phyloP scores from a whole-genome alignment of 352 stramenopile species.

The Phytophthora cajani region DNA sequence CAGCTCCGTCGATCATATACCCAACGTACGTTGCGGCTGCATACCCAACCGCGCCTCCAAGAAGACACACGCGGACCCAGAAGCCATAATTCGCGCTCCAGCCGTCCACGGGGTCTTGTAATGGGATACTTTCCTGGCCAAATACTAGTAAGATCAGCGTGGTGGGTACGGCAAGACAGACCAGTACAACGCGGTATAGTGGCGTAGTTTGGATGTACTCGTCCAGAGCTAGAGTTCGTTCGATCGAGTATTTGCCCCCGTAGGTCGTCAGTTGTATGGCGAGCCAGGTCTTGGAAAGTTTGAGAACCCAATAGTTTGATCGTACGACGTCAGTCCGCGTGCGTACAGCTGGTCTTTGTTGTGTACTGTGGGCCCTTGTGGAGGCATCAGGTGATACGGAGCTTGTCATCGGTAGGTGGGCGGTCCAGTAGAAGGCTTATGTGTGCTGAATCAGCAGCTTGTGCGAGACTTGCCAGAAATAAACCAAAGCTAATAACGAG shows the following conservation, averaged over 20 bases:
- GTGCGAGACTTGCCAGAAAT: no score
- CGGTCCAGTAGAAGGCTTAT: no score
- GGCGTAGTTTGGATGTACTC: neutral
- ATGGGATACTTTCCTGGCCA: neutral
- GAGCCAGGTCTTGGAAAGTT: neutral
- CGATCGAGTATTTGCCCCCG: neutral
- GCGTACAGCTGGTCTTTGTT: neutral
- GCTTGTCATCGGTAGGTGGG: neutral
- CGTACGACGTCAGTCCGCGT: neutral
- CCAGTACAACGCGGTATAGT: neutral
- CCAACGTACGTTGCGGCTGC: neutral
- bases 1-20: slow-evolving; percentile 3
- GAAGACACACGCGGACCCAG: neutral
- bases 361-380: neutral
- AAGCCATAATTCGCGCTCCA: neutral
- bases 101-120: neutral
- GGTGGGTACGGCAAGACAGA: neutral
- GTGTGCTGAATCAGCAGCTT: no score
- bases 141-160: neutral
- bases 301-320: neutral
- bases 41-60: neutral
- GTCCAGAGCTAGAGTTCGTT: neutral
- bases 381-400: neutral
- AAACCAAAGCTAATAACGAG: no score
- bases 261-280: neutral